phyloP scores from a whole-genome alignment of 371 early-diverging fungal genomes.

The Saksenaea vasiformis region DNA sequence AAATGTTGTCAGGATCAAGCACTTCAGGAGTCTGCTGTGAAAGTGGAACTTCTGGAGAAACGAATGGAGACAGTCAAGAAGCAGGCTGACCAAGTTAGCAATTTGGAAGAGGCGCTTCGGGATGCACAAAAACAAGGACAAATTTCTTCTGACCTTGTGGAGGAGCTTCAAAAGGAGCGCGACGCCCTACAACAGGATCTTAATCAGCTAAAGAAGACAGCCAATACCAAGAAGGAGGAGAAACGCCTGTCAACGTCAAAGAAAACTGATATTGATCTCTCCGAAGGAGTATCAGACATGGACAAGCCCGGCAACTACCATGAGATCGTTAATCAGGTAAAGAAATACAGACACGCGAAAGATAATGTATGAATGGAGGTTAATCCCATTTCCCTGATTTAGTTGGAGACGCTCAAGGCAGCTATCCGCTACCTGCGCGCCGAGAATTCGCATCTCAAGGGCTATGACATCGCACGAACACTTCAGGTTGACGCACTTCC shows the following conservation, averaged over 20 bases:
- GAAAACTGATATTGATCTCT: conserved; percentile 26
- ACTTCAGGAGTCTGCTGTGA: conserved; percentile 75
- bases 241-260: conserved; percentile 35
- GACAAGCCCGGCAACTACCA: conserved; percentile 13
- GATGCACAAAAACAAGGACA: conserved; percentile 65
- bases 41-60: conserved; percentile 79
- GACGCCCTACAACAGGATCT: conserved; percentile 65
- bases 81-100: conserved; percentile 64
- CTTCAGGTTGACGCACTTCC: conserved; percentile 34
- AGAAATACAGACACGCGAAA: neutral
- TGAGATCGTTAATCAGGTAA: conserved; percentile 20
- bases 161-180: conserved; percentile 73
- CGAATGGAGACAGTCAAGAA: conserved; percentile 68
- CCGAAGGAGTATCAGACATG: conserved; percentile 5
- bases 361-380: no score
- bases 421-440: conserved; percentile 75
- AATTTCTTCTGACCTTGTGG: conserved; percentile 75
- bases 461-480: conserved; percentile 46
- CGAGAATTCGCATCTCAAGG: conserved; percentile 81
- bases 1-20: conserved; percentile 60
- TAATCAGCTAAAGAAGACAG: conserved; percentile 56
- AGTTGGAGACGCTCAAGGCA: conserved; percentile 68
- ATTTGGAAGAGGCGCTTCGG: conserved; percentile 61
- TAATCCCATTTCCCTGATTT: no score
- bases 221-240: conserved; percentile 42